Percentiles rank a stretch among this genome's conserved stretches.
phyloP scores from a whole-genome alignment of 352 stramenopile species.

The Stephanocyclus meneghinianus region DNA sequence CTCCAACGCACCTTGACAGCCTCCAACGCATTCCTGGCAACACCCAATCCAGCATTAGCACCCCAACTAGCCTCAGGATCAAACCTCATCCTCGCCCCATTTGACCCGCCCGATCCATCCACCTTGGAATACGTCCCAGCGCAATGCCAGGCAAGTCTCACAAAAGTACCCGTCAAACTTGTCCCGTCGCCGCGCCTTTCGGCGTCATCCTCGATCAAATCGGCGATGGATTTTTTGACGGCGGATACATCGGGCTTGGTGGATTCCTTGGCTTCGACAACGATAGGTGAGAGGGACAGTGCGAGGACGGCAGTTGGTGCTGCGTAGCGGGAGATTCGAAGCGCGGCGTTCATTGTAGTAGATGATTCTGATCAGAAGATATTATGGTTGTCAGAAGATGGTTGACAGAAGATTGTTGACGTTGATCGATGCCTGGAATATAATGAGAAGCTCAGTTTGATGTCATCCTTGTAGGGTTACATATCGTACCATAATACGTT shows the following conservation, averaged over 20 bases:
- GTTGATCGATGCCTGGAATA: background rate
- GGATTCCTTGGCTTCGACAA: slow-evolving; percentile 15
- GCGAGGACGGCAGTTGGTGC: slow-evolving; percentile 34
- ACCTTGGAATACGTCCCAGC: slow-evolving; percentile 90
- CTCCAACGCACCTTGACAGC: slow-evolving; percentile 84
- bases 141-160: slow-evolving; percentile 89
- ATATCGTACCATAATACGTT: too few relatives aligned
- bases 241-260: slow-evolving; percentile 46
- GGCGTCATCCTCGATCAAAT: slow-evolving; percentile 73
- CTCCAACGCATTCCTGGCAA: slow-evolving; percentile 88
- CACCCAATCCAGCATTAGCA: slow-evolving; percentile 91
- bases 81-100: slow-evolving; percentile 91
- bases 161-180: slow-evolving; percentile 50
- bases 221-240: slow-evolving; percentile 67
- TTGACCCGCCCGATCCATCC: slow-evolving; percentile 87
- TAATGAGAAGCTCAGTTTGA: too few relatives aligned
- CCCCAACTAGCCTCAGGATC: slow-evolving; percentile 89
- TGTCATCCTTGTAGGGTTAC: too few relatives aligned
- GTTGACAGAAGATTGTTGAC: background rate
- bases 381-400: too few relatives aligned
- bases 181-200: slow-evolving; percentile 76
- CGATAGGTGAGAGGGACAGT: slow-evolving; percentile 20
- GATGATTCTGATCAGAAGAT: background rate
- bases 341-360: slow-evolving; percentile 30
- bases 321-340: slow-evolving; percentile 21